These are phyloP conservation scores for Austropuccinia psidii DNA, from an alignment of 1,284 basidiomycete genomes.

Conservation along the genomic window DNA sequence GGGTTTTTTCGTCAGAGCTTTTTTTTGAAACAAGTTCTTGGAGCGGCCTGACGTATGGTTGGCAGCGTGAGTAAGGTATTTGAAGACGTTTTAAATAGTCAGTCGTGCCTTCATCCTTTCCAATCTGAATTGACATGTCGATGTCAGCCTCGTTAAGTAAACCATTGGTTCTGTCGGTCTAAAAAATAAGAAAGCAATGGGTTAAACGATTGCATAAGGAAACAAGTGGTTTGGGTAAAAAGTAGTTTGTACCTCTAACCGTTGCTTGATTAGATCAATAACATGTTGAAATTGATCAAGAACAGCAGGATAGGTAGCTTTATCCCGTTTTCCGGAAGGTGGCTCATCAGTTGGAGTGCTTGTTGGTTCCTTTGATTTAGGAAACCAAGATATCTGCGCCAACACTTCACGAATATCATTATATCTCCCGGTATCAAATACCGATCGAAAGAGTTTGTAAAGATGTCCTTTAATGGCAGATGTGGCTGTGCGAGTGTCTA, in stretches of 20 bases:
- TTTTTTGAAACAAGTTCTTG: background rate
- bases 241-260: constrained; percentile 57
- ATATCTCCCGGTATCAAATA: constrained; percentile 56
- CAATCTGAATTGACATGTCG: constrained; percentile 37
- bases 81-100: constrained; percentile 40
- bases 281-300: constrained; percentile 58
- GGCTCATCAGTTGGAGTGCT: background rate
- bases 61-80: constrained; percentile 49
- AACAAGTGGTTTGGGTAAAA: background rate
- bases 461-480: constrained; percentile 84
- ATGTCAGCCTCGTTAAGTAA: background rate
- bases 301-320: constrained; percentile 48
- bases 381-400: constrained; percentile 52
- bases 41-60: constrained; percentile 48
- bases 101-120: constrained; percentile 37
- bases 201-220: background rate
- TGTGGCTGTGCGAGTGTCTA: constrained; percentile 64
- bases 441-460: constrained; percentile 81
- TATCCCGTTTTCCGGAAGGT: constrained; percentile 41
- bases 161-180: background rate
- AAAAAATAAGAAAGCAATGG: background rate
- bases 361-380: too few relatives aligned
- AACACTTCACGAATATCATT: constrained; percentile 65
- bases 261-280: constrained; percentile 59
- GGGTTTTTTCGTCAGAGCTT: too few relatives aligned